Evolutionary conservation across 2,329 filamentous ascomycete species (phyloP).

Genomic region (Geoglossum cookeanum): DNA sequence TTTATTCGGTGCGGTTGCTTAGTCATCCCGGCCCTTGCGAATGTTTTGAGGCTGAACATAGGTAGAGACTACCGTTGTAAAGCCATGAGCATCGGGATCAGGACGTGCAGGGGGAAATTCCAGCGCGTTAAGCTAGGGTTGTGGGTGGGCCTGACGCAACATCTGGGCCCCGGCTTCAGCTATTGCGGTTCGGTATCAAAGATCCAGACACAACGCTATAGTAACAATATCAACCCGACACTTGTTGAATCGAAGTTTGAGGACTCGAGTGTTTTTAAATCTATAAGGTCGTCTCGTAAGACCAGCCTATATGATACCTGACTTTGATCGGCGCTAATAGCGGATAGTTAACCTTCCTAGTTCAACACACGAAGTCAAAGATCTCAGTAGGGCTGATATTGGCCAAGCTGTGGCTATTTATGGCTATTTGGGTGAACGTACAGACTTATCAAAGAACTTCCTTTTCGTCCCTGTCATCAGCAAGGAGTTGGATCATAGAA

Average conservation of each 20-base stretch:
- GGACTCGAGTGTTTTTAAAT: neutral
- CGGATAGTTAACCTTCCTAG: slow-evolving; percentile 26
- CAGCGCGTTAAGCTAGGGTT: neutral
- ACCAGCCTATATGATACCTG: slow-evolving; percentile 2
- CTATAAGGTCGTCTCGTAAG: slow-evolving; percentile 7
- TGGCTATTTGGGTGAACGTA: slow-evolving; percentile 54
- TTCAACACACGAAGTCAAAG: slow-evolving; percentile 21
- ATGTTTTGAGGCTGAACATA: neutral
- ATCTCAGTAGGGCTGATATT: slow-evolving; percentile 10
- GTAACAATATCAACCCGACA: neutral
- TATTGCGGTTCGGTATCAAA: neutral
- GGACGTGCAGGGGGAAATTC: neutral
- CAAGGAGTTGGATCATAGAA: slow-evolving; percentile 22
- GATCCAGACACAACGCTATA: neutral
- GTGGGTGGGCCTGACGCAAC: neutral
- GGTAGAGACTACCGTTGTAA: neutral
- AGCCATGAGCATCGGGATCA: neutral
- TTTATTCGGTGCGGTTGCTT: neutral
- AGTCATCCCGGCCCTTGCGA: neutral
- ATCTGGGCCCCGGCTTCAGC: neutral
- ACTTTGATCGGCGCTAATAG: neutral
- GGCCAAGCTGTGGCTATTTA: slow-evolving; percentile 33
- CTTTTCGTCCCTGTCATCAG: slow-evolving; percentile 45
- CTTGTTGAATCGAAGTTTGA: neutral
- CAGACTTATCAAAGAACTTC: slow-evolving; percentile 47